These are phyloP conservation scores for Collybiopsis confluens DNA, from an alignment of 768 basidiomycete genomes.

Conservation along the genomic window DNA sequence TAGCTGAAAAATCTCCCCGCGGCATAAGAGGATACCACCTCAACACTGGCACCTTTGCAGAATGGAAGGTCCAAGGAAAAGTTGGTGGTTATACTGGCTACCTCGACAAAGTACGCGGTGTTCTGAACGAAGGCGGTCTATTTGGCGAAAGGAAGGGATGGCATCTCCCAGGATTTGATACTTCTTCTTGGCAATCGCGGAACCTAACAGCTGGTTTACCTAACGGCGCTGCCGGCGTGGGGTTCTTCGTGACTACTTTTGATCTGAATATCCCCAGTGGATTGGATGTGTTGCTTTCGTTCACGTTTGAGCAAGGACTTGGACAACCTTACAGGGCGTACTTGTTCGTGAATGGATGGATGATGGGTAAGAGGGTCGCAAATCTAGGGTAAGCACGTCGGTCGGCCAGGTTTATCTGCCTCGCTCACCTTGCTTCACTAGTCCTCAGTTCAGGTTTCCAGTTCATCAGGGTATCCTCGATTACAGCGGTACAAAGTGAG, in stretches of 20 bases:
- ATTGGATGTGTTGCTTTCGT: slow-evolving; percentile 47
- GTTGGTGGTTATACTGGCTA: slow-evolving; percentile 37
- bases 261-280: slow-evolving; percentile 39
- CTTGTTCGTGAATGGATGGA: slow-evolving; percentile 61
- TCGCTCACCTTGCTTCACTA: slow-evolving; percentile 11
- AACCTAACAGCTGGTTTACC: slow-evolving; percentile 60
- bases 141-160: slow-evolving; percentile 39
- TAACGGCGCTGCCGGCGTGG: slow-evolving; percentile 53
- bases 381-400: slow-evolving; percentile 36
- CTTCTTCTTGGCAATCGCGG: slow-evolving; percentile 46
- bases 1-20: slow-evolving; percentile 52
- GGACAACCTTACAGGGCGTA: slow-evolving; percentile 45
- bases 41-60: slow-evolving; percentile 32
- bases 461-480: slow-evolving; percentile 57
- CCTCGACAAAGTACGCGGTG: slow-evolving; percentile 45
- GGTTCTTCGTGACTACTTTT: slow-evolving; percentile 58
- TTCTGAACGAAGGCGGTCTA: slow-evolving; percentile 47
- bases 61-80: slow-evolving; percentile 51
- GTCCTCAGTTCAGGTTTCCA: slow-evolving; percentile 56
- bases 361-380: slow-evolving; percentile 52
- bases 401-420: background rate
- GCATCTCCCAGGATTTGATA: slow-evolving; percentile 52
- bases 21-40: slow-evolving; percentile 55
- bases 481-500: slow-evolving; percentile 48
- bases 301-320: slow-evolving; percentile 41